These are phyloP conservation scores for Alternaria alternata DNA, from an alignment of 2,329 filamentous ascomycete genomes.

Conservation along the genomic window DNA sequence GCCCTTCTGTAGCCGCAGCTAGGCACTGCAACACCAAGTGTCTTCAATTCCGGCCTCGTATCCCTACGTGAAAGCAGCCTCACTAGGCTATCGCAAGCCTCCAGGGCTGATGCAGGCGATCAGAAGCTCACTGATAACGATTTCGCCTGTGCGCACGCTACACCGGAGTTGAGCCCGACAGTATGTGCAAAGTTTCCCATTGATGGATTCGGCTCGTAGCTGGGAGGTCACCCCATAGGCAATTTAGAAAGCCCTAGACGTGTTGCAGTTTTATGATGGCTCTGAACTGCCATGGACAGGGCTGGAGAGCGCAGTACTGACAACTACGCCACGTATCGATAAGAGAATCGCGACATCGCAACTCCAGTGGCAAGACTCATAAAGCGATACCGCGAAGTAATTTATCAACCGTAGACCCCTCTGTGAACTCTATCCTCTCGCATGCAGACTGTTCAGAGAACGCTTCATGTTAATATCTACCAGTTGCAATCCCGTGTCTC, in stretches of 20 bases:
- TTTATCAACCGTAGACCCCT: neutral
- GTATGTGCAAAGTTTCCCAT: neutral
- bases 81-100: neutral
- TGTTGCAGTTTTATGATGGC: neutral
- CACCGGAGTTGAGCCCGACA: neutral
- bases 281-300: neutral
- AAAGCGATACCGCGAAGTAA: neutral
- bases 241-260: neutral
- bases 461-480: neutral
- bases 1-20: neutral
- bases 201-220: neutral
- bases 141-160: neutral
- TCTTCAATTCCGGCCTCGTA: constrained; percentile 12
- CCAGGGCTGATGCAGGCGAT: neutral
- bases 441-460: neutral
- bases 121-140: constrained; percentile 1
- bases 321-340: constrained; percentile 2
- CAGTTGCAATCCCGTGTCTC: neutral
- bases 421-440: neutral
- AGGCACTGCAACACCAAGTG: neutral
- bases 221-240: neutral
- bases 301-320: constrained; percentile 3
- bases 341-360: neutral
- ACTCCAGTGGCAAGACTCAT: neutral
- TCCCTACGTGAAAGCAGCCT: neutral